Evolutionary conservation across 305 asterid species (phyloP).

Genomic region (Solanum hybrid): DNA sequence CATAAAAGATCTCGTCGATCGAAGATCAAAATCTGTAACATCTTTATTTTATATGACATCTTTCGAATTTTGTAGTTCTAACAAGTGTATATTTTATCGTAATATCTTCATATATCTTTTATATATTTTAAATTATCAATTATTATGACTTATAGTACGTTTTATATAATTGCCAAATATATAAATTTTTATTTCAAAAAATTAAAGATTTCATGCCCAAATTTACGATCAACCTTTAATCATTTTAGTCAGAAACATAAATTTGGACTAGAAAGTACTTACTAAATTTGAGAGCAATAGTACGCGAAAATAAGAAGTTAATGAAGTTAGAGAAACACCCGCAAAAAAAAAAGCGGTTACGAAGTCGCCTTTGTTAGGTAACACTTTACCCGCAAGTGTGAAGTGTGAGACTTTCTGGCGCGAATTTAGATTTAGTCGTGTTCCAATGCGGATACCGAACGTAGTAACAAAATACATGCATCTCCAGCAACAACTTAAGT

Average conservation of each 20-base stretch:
- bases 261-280: neutral
- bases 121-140: neutral
- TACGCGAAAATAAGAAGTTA: neutral
- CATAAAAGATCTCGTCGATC: neutral
- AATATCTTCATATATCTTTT: neutral
- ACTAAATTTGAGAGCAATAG: neutral
- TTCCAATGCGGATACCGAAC: neutral
- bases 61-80: neutral
- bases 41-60: neutral
- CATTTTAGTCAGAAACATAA: neutral
- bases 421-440: neutral
- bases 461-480: neutral
- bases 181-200: neutral
- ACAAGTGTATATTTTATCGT: neutral
- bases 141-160: neutral
- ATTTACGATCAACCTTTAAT: neutral
- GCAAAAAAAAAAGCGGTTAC: neutral
- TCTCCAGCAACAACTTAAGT: neutral
- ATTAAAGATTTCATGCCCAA: neutral
- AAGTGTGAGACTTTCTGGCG: accelerated
- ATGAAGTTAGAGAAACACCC: neutral
- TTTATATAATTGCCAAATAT: neutral
- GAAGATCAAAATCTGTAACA: neutral
- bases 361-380: neutral
- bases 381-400: accelerated